phyloP scores from a whole-genome alignment of 129 eudicot genomes.

The Flaveria brownii region DNA sequence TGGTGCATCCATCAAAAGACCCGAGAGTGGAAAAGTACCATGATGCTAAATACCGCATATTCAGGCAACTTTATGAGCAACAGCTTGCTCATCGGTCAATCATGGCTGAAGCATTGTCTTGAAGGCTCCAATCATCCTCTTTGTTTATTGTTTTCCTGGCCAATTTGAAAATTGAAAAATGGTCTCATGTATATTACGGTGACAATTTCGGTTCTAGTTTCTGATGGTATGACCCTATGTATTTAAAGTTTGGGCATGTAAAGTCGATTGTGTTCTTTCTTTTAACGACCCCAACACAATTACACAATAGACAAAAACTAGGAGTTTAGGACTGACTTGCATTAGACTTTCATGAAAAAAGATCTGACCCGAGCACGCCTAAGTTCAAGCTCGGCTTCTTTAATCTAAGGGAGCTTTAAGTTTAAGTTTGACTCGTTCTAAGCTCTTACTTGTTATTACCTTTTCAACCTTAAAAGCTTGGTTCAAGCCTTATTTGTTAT shows the following conservation, averaged over 20 bases:
- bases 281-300: not conserved
- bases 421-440: no score
- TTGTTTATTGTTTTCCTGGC: slow-evolving; percentile 7
- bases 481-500: no score
- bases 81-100: slow-evolving; percentile 72
- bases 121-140: not conserved
- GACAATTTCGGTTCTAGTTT: not conserved
- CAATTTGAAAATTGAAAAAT: slow-evolving; percentile 9
- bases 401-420: no score
- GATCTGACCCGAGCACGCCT: no score
- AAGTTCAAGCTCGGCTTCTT: no score
- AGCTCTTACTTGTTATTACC: no score
- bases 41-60: slow-evolving; percentile 81
- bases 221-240: slow-evolving; percentile 12
- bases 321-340: no score
- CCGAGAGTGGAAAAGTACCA: slow-evolving; percentile 79
- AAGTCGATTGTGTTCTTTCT: not conserved
- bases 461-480: no score
- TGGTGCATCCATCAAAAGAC: slow-evolving; percentile 73
- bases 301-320: not conserved
- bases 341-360: no score
- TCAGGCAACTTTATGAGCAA: slow-evolving; percentile 81
- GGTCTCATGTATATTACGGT: not conserved
- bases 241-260: not conserved
- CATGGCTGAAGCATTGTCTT: slow-evolving; percentile 62